Percentiles rank a stretch among this genome's conserved stretches.
Evolutionary conservation across 2,329 filamentous ascomycete genomes (phyloP).

Genomic region (Pseudopyrenochaeta lycopersici): DNA sequence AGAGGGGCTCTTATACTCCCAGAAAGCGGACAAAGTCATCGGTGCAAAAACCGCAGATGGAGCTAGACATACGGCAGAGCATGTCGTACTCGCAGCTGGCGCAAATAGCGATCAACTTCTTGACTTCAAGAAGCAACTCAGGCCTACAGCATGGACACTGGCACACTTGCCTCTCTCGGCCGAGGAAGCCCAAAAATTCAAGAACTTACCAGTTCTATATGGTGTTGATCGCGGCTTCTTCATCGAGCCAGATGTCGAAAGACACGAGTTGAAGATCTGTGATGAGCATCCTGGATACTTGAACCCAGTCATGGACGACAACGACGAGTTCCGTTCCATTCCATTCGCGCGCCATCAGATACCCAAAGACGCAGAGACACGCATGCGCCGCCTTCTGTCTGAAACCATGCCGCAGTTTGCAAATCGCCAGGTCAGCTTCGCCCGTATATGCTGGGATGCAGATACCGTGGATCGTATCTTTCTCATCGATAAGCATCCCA

Average conservation of each 20-base stretch:
- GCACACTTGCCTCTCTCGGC: slow-evolving; percentile 60
- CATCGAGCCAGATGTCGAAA: slow-evolving; percentile 58
- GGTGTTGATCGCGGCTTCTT: slow-evolving; percentile 61
- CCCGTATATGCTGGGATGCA: slow-evolving; percentile 66
- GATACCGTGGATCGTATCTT: slow-evolving; percentile 65
- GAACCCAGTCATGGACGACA: slow-evolving; percentile 50
- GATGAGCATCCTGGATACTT: slow-evolving; percentile 67
- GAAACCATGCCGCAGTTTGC: slow-evolving; percentile 65
- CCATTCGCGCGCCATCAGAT: slow-evolving; percentile 57
- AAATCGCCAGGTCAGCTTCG: slow-evolving; percentile 58
- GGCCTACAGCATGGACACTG: slow-evolving; percentile 65
- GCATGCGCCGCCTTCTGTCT: slow-evolving; percentile 58
- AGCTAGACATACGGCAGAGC: slow-evolving; percentile 51
- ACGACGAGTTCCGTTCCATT: slow-evolving; percentile 45
- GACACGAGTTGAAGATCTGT: slow-evolving; percentile 59
- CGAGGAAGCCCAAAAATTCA: slow-evolving; percentile 57
- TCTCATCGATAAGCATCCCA: slow-evolving; percentile 61
- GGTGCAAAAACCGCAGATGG: slow-evolving; percentile 58
- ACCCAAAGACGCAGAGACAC: slow-evolving; percentile 57
- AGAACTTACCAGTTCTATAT: slow-evolving; percentile 59
- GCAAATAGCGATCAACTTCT: slow-evolving; percentile 58
- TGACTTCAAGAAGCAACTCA: slow-evolving; percentile 61
- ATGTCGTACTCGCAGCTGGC: slow-evolving; percentile 60
- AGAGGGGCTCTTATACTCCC: slow-evolving; percentile 44
- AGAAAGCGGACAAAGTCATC: slow-evolving; percentile 43